Evolutionary conservation across 225 moss, liverwort and hornwort genomes (phyloP), one percentile per base, ranked within the genome.

Genomic region (Rhytidiadelphus loreus): DNA sequence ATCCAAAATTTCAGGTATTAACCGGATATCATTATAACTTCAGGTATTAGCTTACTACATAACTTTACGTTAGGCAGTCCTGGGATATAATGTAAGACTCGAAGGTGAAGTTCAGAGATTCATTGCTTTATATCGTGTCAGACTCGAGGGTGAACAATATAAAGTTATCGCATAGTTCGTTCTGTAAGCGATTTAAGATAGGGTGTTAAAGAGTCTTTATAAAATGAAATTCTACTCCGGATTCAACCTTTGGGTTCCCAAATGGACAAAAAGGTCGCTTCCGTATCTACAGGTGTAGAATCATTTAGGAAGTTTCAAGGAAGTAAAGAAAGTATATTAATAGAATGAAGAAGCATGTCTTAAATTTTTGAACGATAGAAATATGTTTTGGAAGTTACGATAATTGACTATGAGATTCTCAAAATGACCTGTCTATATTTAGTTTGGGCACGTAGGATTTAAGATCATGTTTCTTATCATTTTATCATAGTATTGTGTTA

Each of bases 1-100:
- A 99, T 85, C 97, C 99, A 74, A 99, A 99, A 92, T 97, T 99
- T 85, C 96, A 96, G 98, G 98, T 98, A 88, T 39, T 48, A 56
- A 64, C 58, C 39, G 77, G 83, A 65, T 82, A 50, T 65, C 33
- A 62, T 41, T 60, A 26, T 57, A 58, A 33, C 50, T 86, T 80
- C 20, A 25, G n/a, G 39, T 64, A 28, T 88, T 15, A 44, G 20
- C 72, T 82, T 61, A 52, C 62, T 75, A 33, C 56, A 44, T 64
- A 41, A 58, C 58, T 41, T 28, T 33, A 75, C 30, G 59, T 69
- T 59, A 68, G 68, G 25, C 37, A 82, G 83, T 57, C 82, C 50
- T 56, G 77, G 61, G 78, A 74, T 79, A 83, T 62, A 22, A 59
- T 65, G 30, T 72, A 72, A 71, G 71, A 21, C 26, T 72, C 39